Conservation (phyloP, 2,329 filamentous ascomycete species). For the Pseudogymnoascus sp. region DNA sequence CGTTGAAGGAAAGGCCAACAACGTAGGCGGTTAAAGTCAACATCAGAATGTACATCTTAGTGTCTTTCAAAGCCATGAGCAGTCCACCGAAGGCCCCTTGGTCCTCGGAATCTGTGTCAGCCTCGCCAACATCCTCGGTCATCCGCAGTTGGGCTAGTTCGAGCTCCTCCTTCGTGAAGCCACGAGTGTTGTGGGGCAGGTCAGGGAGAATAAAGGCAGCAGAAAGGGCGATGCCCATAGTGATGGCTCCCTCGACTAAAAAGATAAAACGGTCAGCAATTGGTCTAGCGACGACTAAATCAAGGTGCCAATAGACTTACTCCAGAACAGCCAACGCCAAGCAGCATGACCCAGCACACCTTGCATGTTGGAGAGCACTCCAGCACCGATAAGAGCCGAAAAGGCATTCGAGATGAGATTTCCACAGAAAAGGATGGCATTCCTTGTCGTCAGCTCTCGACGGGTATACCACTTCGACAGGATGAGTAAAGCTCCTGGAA, state of each 20-base stretch:
- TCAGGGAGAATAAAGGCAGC: conserved; percentile 47
- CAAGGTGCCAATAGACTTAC: conserved; percentile 31
- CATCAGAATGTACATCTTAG: conserved; percentile 59
- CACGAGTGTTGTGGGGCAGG: conserved; percentile 47
- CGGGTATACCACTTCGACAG: conserved; percentile 62
- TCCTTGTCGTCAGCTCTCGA: conserved; percentile 46
- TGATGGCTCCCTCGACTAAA: conserved; percentile 45
- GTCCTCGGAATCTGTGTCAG: conserved; percentile 43
- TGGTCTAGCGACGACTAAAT: conserved; percentile 25
- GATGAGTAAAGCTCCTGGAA: conserved; percentile 56
- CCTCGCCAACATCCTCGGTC: conserved; percentile 51
- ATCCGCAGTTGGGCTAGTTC: conserved; percentile 48
- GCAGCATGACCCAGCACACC: conserved; percentile 46
- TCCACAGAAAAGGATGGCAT: conserved; percentile 52
- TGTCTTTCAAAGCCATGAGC: conserved; percentile 51
- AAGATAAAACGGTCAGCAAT: conserved; percentile 33
- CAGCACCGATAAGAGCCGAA: conserved; percentile 50
- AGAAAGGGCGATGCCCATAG: conserved; percentile 41
- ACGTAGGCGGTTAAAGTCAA: conserved; percentile 55
- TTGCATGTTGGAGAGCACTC: conserved; percentile 52
- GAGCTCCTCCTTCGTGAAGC: conserved; percentile 53
- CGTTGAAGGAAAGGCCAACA: conserved; percentile 50
- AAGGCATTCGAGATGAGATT: conserved; percentile 55
- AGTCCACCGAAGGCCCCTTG: conserved; percentile 47
- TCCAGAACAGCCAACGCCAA: conserved; percentile 52